A percentile compares a stretch with the other conserved stretches of the same genome.
phyloP scores from a whole-genome alignment of 2,329 filamentous ascomycete genomes.

The Fusarium tuaranense region DNA sequence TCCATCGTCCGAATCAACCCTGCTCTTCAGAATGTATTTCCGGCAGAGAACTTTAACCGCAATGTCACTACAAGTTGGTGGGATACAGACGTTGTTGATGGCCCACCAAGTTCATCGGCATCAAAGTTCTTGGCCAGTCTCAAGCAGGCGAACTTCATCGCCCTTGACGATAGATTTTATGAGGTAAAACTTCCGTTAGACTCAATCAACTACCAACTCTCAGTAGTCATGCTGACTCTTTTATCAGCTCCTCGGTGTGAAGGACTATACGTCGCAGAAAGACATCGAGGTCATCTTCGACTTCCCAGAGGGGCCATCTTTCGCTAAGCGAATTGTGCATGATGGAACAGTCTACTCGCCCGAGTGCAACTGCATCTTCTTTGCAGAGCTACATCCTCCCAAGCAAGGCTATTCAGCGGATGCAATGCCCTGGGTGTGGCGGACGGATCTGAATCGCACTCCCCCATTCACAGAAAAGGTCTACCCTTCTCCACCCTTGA shows the following conservation, averaged over 20 bases:
- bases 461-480: slow-evolving; percentile 26
- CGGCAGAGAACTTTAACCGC: slow-evolving; percentile 29
- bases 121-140: background rate
- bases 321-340: slow-evolving; percentile 20
- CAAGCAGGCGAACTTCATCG: background rate
- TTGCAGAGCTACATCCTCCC: slow-evolving; percentile 26
- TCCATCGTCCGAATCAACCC: background rate
- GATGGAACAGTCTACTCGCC: slow-evolving; percentile 31
- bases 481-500: slow-evolving; percentile 26
- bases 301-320: slow-evolving; percentile 20
- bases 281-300: slow-evolving; percentile 16
- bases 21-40: slow-evolving; percentile 15
- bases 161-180: background rate
- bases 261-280: background rate
- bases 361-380: slow-evolving; percentile 33
- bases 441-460: slow-evolving; percentile 12
- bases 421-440: slow-evolving; percentile 29
- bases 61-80: slow-evolving; percentile 28
- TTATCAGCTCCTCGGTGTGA: slow-evolving; percentile 7
- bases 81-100: slow-evolving; percentile 9
- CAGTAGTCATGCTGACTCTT: background rate
- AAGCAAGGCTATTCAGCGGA: slow-evolving; percentile 21
- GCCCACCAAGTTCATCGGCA: background rate
- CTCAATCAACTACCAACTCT: background rate
- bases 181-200: background rate